Evolutionary conservation across 2,329 filamentous ascomycete genomes (phyloP), one percentile per base, ranked within the genome.

Genomic region (Stylonectria norvegica): DNA sequence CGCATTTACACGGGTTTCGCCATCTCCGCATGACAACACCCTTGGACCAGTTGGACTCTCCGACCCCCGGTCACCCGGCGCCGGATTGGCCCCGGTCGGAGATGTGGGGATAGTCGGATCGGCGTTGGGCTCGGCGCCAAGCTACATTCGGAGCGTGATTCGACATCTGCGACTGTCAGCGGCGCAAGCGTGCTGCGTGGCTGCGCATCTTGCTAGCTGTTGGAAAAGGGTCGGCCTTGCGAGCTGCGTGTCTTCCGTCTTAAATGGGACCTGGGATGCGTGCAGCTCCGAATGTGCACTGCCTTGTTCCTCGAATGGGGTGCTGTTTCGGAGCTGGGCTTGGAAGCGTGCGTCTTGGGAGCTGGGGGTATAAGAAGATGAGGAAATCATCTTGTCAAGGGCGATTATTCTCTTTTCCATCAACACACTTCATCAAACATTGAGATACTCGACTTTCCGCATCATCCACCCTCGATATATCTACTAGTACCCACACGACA

Each of bases 241-340:
- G n/a, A n/a, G n/a, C n/a, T n/a, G n/a, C n/a, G n/a, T n/a, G n/a
- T n/a, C n/a, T n/a, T n/a, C n/a, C n/a, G n/a, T n/a, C n/a, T n/a
- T n/a, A n/a, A n/a, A n/a, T n/a, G n/a, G n/a, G n/a, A n/a, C n/a
- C n/a, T n/a, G n/a, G n/a, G n/a, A n/a, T n/a, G n/a, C n/a, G n/a
- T n/a, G n/a, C n/a, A n/a, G n/a, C n/a, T n/a, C n/a, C n/a, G n/a
- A n/a, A n/a, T n/a, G n/a, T n/a, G n/a, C n/a, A n/a, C n/a, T n/a
- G n/a, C n/a, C n/a, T n/a, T n/a, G n/a, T 30, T 22, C 35, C 17
- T 53, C 50, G 47, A 53, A 52, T 46, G 36, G 14, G 35, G 17
- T 16, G 12, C 42, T 45, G 17, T 7, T 43, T 52, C 40, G 19
- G 33, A 48, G 23, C 40, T 47, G 34, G 34, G 8, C 30, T 16